phyloP scores from a whole-genome alignment of 2,329 filamentous ascomycete species.

The Aspergillus sp. region DNA sequence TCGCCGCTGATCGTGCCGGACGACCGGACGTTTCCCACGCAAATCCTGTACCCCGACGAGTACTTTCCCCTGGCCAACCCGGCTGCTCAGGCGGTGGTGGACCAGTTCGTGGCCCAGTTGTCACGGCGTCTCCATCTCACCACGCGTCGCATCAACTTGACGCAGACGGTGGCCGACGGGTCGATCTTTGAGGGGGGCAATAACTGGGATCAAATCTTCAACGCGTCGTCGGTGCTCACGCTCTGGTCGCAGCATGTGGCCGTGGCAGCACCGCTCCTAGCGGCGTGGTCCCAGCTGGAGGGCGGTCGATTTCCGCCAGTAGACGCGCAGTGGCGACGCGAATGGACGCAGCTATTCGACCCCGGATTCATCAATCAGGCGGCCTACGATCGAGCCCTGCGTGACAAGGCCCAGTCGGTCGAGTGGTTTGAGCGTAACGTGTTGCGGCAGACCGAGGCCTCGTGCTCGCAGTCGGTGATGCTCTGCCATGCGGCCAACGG shows the following conservation, averaged over 20 bases:
- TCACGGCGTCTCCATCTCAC: constrained; percentile 26
- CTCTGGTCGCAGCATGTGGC: constrained; percentile 9
- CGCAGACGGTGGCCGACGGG: constrained; percentile 3
- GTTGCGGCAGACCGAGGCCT: constrained; percentile 14
- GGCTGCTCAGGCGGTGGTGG: constrained; percentile 14
- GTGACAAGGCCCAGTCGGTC: background rate
- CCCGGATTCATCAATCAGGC: background rate
- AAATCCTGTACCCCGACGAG: constrained; percentile 19
- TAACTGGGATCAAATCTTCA: constrained; percentile 6
- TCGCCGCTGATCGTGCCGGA: constrained; percentile 2
- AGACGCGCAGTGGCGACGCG: constrained; percentile 2
- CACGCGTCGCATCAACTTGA: constrained; percentile 22
- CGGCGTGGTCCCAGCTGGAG: constrained; percentile 3
- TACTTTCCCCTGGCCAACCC: constrained; percentile 21
- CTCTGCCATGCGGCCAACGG: constrained; percentile 28
- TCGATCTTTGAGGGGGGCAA: constrained; percentile 4
- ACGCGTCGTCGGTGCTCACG: background rate
- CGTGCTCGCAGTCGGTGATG: constrained; percentile 29
- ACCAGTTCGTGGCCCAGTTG: constrained; percentile 7
- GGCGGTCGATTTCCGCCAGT: constrained; percentile 12
- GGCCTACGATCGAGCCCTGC: constrained; percentile 5
- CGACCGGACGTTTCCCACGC: constrained; percentile 12
- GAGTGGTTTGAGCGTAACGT: constrained; percentile 29
- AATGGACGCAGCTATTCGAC: constrained; percentile 7
- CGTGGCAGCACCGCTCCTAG: constrained; percentile 6